These are phyloP conservation scores for Clitopilus hobsonii DNA, from an alignment of 768 basidiomycete genomes.

Conservation along the genomic window DNA sequence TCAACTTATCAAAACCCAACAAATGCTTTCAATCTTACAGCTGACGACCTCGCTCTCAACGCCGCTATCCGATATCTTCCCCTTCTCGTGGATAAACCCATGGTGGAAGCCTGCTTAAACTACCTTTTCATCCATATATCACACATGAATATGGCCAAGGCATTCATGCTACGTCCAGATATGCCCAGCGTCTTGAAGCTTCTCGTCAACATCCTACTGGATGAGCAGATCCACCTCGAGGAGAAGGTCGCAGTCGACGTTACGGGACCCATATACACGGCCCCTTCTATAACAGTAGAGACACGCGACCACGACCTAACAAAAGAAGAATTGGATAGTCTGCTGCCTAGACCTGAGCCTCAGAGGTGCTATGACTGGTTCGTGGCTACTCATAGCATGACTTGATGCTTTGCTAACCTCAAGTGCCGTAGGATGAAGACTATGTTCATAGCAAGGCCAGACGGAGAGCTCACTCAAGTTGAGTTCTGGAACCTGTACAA, in stretches of 20 bases:
- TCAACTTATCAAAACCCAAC: constrained; percentile 56
- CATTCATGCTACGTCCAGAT: constrained; percentile 65
- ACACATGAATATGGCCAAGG: constrained; percentile 68
- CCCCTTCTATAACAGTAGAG: constrained; percentile 42
- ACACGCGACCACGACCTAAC: constrained; percentile 64
- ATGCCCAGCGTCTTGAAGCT: constrained; percentile 70
- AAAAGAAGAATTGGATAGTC: constrained; percentile 58
- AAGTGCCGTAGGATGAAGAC: constrained; percentile 70
- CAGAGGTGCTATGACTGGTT: constrained; percentile 84
- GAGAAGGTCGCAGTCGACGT: constrained; percentile 62
- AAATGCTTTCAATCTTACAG: constrained; percentile 49
- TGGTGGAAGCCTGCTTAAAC: constrained; percentile 70
- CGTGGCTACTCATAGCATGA: constrained; percentile 24
- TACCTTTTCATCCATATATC: constrained; percentile 75
- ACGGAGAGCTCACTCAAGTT: constrained; percentile 87
- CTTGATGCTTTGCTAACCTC: constrained; percentile 1
- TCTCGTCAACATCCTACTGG: constrained; percentile 60
- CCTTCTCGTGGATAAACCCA: constrained; percentile 60
- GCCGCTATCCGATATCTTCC: constrained; percentile 71
- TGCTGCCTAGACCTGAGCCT: constrained; percentile 63
- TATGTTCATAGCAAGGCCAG: constrained; percentile 76
- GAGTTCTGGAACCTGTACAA: constrained; percentile 95
- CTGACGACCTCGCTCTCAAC: constrained; percentile 54
- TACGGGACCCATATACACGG: constrained; percentile 53
- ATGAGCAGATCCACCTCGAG: constrained; percentile 58